Evolutionary conservation across 495 filamentous ascomycete species (phyloP).

Genomic region (Tuber indicum): DNA sequence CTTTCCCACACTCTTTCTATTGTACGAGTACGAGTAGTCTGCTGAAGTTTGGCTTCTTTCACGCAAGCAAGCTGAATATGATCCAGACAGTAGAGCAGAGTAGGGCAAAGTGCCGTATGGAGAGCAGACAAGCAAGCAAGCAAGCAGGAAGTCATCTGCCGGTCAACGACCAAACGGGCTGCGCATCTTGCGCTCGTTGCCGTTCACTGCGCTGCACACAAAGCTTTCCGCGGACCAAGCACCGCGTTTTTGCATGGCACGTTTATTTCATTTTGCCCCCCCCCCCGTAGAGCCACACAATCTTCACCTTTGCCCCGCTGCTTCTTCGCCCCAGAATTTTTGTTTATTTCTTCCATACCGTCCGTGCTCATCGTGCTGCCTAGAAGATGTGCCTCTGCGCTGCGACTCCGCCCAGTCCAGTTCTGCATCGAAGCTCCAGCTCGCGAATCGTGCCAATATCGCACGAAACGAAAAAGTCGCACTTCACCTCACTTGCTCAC

Average conservation of each 20-base stretch:
- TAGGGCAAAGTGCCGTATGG: background rate
- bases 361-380: background rate
- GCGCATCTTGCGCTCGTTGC: background rate
- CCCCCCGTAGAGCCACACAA: background rate
- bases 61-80: background rate
- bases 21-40: too few species aligned
- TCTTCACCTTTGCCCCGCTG: background rate
- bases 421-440: background rate
- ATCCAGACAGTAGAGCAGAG: background rate
- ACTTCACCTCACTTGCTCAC: background rate
- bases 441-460: conserved; percentile 1
- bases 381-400: background rate
- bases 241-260: background rate
- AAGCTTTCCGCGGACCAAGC: background rate
- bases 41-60: background rate
- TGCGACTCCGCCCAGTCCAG: background rate
- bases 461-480: conserved; percentile 5
- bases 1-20: background rate
- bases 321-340: background rate
- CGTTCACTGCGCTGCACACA: background rate
- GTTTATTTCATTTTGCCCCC: background rate
- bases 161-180: background rate
- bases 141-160: background rate
- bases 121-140: background rate
- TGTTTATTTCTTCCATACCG: background rate